A percentile compares a stretch with the other conserved stretches of the same genome.
phyloP scores from a whole-genome alignment of 2,329 filamentous ascomycete species.

The Calonectria pseudoturangicola region DNA sequence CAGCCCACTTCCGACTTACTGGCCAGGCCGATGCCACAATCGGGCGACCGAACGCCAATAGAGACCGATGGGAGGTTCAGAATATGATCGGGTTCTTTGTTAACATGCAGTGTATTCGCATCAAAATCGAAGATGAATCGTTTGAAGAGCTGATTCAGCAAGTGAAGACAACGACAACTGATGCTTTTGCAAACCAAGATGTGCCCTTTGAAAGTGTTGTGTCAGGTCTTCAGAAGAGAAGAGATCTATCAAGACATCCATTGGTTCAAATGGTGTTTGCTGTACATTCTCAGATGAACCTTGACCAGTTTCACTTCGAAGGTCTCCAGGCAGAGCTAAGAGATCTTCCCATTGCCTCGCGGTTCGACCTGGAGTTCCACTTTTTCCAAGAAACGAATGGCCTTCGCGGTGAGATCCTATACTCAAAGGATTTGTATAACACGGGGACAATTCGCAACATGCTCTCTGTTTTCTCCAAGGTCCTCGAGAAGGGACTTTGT shows the following conservation, averaged over 20 bases:
- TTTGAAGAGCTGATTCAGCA: constrained; percentile 1
- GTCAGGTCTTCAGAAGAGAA: neutral
- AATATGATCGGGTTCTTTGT: constrained; percentile 53
- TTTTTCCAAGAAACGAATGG: neutral
- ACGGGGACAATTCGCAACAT: neutral
- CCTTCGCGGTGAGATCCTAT: neutral
- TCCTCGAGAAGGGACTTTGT: neutral
- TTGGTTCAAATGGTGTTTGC: neutral
- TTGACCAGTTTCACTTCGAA: neutral
- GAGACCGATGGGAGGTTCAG: constrained; percentile 42
- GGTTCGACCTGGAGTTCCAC: neutral
- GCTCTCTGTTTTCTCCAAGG: neutral
- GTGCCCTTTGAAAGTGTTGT: neutral
- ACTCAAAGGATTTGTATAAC: neutral
- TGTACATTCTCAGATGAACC: neutral
- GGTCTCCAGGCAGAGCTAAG: neutral
- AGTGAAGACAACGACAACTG: neutral
- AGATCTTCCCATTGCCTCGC: neutral
- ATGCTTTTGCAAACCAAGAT: neutral
- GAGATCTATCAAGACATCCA: neutral
- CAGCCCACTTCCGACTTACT: constrained; percentile 52
- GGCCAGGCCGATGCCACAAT: constrained; percentile 48
- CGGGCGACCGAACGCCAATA: constrained; percentile 47
- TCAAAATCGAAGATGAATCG: constrained; percentile 35
- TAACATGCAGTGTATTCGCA: constrained; percentile 49